A percentile compares a stretch with the other conserved stretches of the same genome.
These are phyloP conservation scores for Epichloe coenophiala DNA, from an alignment of 2,329 filamentous ascomycete genomes.

Conservation along the genomic window DNA sequence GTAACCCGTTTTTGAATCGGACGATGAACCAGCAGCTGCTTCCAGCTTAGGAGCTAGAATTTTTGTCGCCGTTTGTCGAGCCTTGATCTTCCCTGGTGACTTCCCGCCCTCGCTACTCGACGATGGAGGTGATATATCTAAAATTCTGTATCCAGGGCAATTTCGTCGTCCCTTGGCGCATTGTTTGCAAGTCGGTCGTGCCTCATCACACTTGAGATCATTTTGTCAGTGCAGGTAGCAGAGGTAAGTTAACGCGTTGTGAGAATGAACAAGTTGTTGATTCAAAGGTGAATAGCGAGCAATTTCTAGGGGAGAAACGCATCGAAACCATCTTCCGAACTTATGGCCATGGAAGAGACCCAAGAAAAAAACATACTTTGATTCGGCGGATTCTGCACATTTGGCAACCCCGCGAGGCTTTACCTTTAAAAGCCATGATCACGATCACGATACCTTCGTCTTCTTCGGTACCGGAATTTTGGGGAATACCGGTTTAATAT, in stretches of 20 bases:
- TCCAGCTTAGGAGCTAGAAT: constrained; percentile 42
- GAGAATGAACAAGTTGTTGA: no score
- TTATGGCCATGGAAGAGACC: background rate
- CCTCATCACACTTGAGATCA: constrained; percentile 46
- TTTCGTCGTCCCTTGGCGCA: constrained; percentile 47
- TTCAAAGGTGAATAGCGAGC: no score
- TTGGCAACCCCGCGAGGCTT: constrained; percentile 54
- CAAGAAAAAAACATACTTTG: constrained; percentile 36
- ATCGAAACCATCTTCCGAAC: background rate
- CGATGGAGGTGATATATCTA: constrained; percentile 40
- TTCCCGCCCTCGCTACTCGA: background rate
- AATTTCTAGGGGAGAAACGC: rapidly evolving
- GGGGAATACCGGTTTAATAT: background rate
- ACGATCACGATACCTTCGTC: background rate
- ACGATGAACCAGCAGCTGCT: constrained; percentile 16
- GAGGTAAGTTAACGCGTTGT: no score
- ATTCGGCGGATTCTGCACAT: constrained; percentile 60
- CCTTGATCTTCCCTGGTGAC: constrained; percentile 45
- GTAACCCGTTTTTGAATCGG: constrained; percentile 16
- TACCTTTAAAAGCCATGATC: constrained; percentile 48
- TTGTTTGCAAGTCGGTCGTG: constrained; percentile 49
- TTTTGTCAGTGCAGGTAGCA: background rate
- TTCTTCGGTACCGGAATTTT: no score
- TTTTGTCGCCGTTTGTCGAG: constrained; percentile 44
- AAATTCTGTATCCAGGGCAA: constrained; percentile 54